A percentile compares a stretch with the other conserved stretches of the same genome.
Conservation (phyloP, 1,284 basidiomycete species). For the Pseudozyma flocculosa region DNA sequence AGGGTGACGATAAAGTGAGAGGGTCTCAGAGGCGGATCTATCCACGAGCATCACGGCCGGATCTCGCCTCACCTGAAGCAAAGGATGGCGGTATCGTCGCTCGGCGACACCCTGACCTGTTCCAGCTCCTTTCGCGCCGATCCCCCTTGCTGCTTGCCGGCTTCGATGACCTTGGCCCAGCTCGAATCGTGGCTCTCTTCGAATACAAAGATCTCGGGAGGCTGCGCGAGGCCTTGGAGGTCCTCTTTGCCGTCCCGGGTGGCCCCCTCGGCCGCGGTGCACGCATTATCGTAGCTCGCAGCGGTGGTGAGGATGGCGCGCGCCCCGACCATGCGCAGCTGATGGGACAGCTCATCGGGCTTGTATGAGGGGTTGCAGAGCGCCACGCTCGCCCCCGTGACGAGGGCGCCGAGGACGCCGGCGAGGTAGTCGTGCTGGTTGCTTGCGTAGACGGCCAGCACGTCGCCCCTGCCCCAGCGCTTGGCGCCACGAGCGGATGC, state of each 20-base stretch:
- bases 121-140: constrained; percentile 17
- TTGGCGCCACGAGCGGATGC: constrained; percentile 18
- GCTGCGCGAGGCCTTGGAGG: constrained; percentile 13
- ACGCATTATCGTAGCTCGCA: constrained; percentile 17
- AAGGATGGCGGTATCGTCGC: constrained; percentile 38
- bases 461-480: constrained; percentile 40
- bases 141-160: constrained; percentile 14
- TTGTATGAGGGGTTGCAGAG: constrained; percentile 56
- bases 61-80: constrained; percentile 37
- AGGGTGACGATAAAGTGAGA: background rate
- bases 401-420: constrained; percentile 45
- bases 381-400: constrained; percentile 47
- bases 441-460: constrained; percentile 41
- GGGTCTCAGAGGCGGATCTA: background rate
- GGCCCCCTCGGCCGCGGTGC: constrained; percentile 29
- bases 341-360: constrained; percentile 41
- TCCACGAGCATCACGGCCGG: background rate
- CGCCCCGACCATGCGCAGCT: constrained; percentile 44
- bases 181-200: constrained; percentile 42
- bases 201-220: constrained; percentile 38
- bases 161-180: constrained; percentile 30
- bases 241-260: constrained; percentile 21
- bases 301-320: constrained; percentile 39
- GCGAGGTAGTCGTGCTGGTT: constrained; percentile 54
- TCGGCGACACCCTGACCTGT: constrained; percentile 31